A percentile compares a stretch with the other conserved stretches of the same genome.
These are phyloP conservation scores for Melocanna baccifera DNA, from an alignment of 176 grass and related monocot species.

Conservation along the genomic window DNA sequence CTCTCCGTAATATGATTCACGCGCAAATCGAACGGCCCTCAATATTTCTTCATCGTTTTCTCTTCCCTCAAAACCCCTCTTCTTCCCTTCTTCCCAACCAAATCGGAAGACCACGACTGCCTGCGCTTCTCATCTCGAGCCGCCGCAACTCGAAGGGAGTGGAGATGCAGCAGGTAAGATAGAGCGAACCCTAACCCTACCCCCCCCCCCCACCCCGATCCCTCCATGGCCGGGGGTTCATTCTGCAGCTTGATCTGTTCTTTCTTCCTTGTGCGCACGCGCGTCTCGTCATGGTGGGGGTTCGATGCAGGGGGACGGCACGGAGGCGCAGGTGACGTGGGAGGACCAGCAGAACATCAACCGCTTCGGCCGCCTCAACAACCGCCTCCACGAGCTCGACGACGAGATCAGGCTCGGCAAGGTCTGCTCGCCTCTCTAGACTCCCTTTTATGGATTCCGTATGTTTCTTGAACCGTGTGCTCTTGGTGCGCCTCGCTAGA, in stretches of 20 bases:
- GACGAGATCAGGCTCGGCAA: constrained; percentile 93
- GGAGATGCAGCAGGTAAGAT: constrained; percentile 60
- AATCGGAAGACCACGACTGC: neutral
- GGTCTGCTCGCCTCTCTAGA: constrained; percentile 29
- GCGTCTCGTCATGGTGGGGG: constrained; percentile 5
- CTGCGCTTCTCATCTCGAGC: neutral
- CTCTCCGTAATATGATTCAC: no score
- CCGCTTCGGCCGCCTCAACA: constrained; percentile 94
- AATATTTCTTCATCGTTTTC: neutral
- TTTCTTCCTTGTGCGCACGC: neutral
- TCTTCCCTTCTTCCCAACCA: neutral
- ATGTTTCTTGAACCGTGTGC: neutral
- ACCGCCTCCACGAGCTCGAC: constrained; percentile 78
- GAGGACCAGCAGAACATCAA: constrained; percentile 99
- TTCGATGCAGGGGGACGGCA: constrained; percentile 60
- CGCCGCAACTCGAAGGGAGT: neutral
- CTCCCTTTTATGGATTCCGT: neutral
- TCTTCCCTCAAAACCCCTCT: neutral
- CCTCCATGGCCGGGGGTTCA: neutral
- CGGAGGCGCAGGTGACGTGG: constrained; percentile 97
- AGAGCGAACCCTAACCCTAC: constrained; percentile 5
- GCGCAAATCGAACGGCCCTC: no score
- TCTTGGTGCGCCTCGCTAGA: neutral
- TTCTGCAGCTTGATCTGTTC: neutral
- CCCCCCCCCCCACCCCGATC: neutral